Evolutionary conservation across 768 basidiomycete species (phyloP).

Genomic region (Hygrophorus pudorinus): DNA sequence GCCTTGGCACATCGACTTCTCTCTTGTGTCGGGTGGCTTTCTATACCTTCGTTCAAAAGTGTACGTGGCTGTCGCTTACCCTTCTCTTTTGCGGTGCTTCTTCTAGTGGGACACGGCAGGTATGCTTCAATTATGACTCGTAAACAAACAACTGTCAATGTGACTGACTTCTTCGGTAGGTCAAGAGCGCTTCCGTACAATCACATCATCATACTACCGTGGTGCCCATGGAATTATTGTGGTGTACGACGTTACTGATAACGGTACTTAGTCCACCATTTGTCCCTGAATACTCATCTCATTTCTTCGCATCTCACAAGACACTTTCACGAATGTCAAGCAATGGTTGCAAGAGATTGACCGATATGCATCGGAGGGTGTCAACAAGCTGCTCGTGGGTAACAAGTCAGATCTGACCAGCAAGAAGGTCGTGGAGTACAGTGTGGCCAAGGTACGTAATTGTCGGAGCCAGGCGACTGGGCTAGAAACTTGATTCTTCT

Average conservation of each 20-base stretch:
- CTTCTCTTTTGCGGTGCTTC: neutral
- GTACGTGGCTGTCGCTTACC: neutral
- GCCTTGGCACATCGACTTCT: neutral
- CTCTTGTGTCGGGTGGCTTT: slow-evolving; percentile 1
- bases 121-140: slow-evolving; percentile 25
- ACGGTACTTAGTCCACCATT: slow-evolving; percentile 34
- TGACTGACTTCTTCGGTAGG: slow-evolving; percentile 32
- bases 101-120: slow-evolving; percentile 96
- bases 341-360: slow-evolving; percentile 93
- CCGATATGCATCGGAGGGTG: slow-evolving; percentile 94
- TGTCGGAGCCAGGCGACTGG: neutral
- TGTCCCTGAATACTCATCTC: neutral
- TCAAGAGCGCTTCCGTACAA: slow-evolving; percentile 97
- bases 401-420: slow-evolving; percentile 98
- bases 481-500: neutral
- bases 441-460: slow-evolving; percentile 63
- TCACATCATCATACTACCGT: slow-evolving; percentile 99
- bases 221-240: slow-evolving; percentile 98
- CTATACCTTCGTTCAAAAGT: neutral
- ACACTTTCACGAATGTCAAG: slow-evolving; percentile 92
- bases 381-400: slow-evolving; percentile 96
- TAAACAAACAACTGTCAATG: slow-evolving; percentile 1
- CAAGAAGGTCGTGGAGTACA: slow-evolving; percentile 93
- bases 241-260: slow-evolving; percentile 98
- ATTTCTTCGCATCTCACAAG: slow-evolving; percentile 28